Percentiles rank a stretch among this genome's conserved stretches.
These are phyloP conservation scores for Cryptococcus deneoformans DNA, from an alignment of 1,284 basidiomycete species.

Conservation along the genomic window DNA sequence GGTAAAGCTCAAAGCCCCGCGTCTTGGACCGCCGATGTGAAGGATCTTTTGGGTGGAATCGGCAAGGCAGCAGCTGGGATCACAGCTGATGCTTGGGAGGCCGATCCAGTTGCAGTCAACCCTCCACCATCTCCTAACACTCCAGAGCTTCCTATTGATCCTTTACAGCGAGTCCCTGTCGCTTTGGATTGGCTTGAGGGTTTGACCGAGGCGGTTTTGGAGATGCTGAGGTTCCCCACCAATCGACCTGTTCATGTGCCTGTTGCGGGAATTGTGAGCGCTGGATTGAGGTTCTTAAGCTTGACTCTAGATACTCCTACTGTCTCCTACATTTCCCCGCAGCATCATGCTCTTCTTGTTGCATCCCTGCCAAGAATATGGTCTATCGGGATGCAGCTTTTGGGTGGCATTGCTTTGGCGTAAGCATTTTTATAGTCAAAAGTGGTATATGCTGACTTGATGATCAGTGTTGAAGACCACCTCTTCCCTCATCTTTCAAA, in stretches of 20 bases:
- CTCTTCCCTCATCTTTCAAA: constrained; percentile 30
- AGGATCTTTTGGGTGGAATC: constrained; percentile 33
- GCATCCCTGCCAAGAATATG: constrained; percentile 34
- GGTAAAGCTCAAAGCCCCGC: constrained; percentile 42
- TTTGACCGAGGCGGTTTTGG: constrained; percentile 27
- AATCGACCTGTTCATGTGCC: constrained; percentile 70
- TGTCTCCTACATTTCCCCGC: constrained; percentile 14
- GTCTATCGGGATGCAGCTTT: constrained; percentile 30
- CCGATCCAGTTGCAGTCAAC: no score
- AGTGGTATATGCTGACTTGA: no score
- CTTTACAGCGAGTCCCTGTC: constrained; percentile 12
- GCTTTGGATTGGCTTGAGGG: constrained; percentile 32
- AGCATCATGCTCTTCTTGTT: not conserved
- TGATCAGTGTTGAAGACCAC: no score
- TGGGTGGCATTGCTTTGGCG: not conserved
- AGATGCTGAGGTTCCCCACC: constrained; percentile 51
- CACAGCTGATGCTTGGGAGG: constrained; percentile 30
- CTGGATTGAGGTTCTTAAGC: constrained; percentile 52
- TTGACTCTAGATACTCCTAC: constrained; percentile 58
- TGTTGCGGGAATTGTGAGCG: constrained; percentile 47
- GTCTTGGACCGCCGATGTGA: constrained; percentile 37
- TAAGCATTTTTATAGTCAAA: not conserved
- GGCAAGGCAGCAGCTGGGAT: constrained; percentile 23
- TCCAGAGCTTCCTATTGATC: constrained; percentile 7
- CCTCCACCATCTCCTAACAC: not conserved